Evolutionary conservation across 371 early-diverging fungal species (phyloP), one percentile per base, ranked within the genome.

Genomic region (Synchytrium microbalum): DNA sequence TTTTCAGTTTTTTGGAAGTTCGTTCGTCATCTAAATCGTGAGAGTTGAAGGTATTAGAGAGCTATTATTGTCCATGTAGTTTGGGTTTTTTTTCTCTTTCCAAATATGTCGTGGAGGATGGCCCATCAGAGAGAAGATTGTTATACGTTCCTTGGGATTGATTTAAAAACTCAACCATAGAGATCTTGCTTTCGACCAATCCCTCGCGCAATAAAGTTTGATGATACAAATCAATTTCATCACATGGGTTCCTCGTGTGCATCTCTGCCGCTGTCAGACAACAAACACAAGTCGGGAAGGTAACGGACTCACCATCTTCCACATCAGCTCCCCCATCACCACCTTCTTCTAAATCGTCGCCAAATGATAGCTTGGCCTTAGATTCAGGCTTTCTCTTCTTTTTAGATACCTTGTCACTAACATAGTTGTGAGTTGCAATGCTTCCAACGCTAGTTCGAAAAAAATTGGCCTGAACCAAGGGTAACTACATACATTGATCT

Each of bases 1-100:
- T 95, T 52, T 84, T 78, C 60, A 86, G 74, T 64, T 82, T 87
- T 61, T 86, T 88, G 58, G 83, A 84, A n/a, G n/a, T n/a, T n/a
- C n/a, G n/a, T n/a, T n/a, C n/a, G n/a, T n/a, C n/a, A n/a, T n/a
- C n/a, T n/a, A n/a, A n/a, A n/a, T n/a, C n/a, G 51, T 54, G 3
- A 23, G 68, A 28, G 26, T 28, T 28, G n/a, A n/a, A n/a, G n/a
- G n/a, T n/a, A n/a, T n/a, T n/a, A n/a, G 26, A 32, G 46, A 24
- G 54, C 14, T 1, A 68, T 38, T 52, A 60, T 59, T 63, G 27
- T 51, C 30, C 38, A 2, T 67, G 61, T 52, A 65, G 51, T 64
- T 61, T 55, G 56, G 38, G 58, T 64, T 29, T 73, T 69, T 28
- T 67, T 71, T 66, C 16, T 60, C 16, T 60, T 8, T 25, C 8